Evolutionary conservation across 2,329 filamentous ascomycete genomes (phyloP), one percentile per base, ranked within the genome.

Genomic region (Aspergillus pseudonomiae): DNA sequence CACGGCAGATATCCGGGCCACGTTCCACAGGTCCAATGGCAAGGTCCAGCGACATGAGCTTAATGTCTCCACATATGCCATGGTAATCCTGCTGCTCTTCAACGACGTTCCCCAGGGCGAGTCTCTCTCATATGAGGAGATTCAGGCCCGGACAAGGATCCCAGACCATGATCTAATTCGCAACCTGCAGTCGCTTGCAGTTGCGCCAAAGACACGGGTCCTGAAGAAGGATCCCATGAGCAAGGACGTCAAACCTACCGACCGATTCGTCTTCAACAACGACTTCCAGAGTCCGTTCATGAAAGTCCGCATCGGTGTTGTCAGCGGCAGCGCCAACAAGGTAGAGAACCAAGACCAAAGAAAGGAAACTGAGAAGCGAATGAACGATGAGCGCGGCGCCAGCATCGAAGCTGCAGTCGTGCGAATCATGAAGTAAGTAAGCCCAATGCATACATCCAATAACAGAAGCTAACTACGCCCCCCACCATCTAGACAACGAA

Each of bases 21-120:
- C 45, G 89, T 99, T 79, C 89, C 90, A 39, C 86, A 88, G 72
- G 83, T 91, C 74, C 1, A 85, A 88, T 45, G 90, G 91, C 39
- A 93, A 93, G 71, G 86, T 88, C 14, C 87, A 89, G 39, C 89
- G 90, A 41, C 94, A 98, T 73, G 95, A 99, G 71, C 83, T 99
- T 61, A 97, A 93, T 65, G 93, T 96, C 24, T 91, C 93, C 1
- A 98, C 95, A 0, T 95, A 95, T 75, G 93, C 89, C 71, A 97
- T 98, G 92, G 82, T 97, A 24, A 89, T 98, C 28, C 79, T 99
- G 24, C 78, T 96, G 52, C 86, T 97, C 0, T 99, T 98, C 84
- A 98, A 98, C 72, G 88, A 94, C 43, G 73, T 96, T 0, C 77
- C 81, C 2, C 70, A 79, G 0, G 82, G 80, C 34, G 76, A 83